Percentiles rank a stretch among this genome's conserved stretches.
These are phyloP conservation scores for Helichrysum umbraculigerum DNA, from an alignment of 129 eudicot species.

Conservation along the genomic window DNA sequence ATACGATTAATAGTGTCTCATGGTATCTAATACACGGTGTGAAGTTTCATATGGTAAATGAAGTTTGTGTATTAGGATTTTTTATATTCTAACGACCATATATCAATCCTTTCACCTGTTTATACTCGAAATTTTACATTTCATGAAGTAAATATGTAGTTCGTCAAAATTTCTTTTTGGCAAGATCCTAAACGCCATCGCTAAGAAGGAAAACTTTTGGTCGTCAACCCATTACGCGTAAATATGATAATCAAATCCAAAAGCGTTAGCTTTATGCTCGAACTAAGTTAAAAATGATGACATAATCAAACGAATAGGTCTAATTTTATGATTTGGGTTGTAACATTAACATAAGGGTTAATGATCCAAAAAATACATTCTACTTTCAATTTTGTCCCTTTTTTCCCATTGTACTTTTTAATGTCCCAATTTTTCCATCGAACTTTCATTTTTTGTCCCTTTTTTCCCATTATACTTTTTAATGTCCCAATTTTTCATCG, in stretches of 20 bases:
- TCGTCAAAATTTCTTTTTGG: no score
- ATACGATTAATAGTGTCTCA: not conserved
- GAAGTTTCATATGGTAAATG: not conserved
- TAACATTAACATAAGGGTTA: slow-evolving; percentile 24
- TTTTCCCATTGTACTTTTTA: no score
- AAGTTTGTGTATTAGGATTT: not conserved
- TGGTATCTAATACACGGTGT: not conserved
- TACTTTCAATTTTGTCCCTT: no score
- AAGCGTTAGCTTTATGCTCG: not conserved
- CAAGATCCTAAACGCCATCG: no score
- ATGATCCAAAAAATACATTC: no score
- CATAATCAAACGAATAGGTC: slow-evolving; percentile 35
- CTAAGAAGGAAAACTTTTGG: slow-evolving; percentile 18
- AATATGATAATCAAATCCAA: slow-evolving; percentile 6
- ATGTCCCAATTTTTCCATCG: no score
- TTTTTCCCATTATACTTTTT: no score
- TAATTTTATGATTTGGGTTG: slow-evolving; percentile 26
- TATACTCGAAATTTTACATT: not conserved
- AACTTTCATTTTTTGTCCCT: no score
- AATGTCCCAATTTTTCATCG: no score
- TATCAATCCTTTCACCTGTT: no score
- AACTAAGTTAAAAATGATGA: slow-evolving; percentile 21
- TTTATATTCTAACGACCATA: no score
- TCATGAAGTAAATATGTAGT: not conserved
- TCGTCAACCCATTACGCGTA: slow-evolving; percentile 27